Base-by-base conservation (phyloP, 2,329 filamentous ascomycete genomes). In the Pseudogymnoascus sp. region DNA sequence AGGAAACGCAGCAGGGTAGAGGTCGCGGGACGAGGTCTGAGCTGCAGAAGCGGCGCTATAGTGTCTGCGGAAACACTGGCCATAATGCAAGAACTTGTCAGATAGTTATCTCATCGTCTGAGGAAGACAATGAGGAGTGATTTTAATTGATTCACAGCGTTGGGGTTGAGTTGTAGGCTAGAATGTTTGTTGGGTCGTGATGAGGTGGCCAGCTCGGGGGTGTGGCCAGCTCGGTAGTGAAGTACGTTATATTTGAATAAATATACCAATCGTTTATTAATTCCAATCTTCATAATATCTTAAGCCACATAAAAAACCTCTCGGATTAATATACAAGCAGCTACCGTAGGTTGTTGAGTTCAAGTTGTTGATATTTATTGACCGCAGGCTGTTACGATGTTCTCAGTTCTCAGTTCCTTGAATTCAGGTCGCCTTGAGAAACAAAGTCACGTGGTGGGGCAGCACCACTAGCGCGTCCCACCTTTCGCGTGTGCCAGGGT, bases 401-500 rank as follows among this genome's bases (percentile, higher is more conserved):
- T 42, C 39, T 23, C 38, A 41, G 14, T 55, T 55, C 28, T 33
- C 45, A 33, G 25, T 33, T 55, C 28, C 45, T 55, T 33, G 49
- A 33, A 33, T 55, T 22, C 25, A 12, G 30, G 9, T 55, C 45
- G 45, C n/a, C 45, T 19, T 12, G n/a, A 12, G 28, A 7, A 6
- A 55, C 12, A n/a, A 11, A 33, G 49, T 55, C 49, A 55, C 49
- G 49, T 55, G 49, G 49, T 55, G 49, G 5, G 49, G 9, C 49
- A 55, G 16, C 49, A 12, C n/a, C 49, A 55, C 49, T 55, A 55
- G 49, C 28, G 49, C 49, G 28, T 55, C 49, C 49, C 49, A 55
- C 49, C 49, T 55, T 55, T 55, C 49, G 49, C 49, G 49, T 55
- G 11, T 55, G n/a, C 28, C 49, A 55, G 49, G 49, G 49, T 55